Percentiles rank a stretch among this genome's conserved stretches.
Conservation (phyloP, 2,329 filamentous ascomycete genomes). For the Stachybotrys chartarum region DNA sequence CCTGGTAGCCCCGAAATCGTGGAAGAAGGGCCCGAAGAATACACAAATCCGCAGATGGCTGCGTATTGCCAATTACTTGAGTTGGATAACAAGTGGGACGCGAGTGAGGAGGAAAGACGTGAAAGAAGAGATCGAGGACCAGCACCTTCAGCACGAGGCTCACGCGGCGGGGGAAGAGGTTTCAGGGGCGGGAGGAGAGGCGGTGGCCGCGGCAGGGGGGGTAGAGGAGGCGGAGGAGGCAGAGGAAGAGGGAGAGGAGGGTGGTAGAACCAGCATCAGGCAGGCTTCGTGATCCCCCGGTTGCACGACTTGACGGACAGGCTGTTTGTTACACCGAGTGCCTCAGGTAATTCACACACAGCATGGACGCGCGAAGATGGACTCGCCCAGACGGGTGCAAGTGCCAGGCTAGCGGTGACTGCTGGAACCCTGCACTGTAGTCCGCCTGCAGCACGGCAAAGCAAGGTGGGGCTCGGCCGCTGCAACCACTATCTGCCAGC, state of each 20-base stretch:
- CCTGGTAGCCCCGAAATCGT: conserved; percentile 48
- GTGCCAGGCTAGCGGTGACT: no score
- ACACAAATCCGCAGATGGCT: conserved; percentile 81
- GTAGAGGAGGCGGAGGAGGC: conserved; percentile 26
- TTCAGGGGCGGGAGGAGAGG: conserved; percentile 24
- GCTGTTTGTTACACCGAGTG: no score
- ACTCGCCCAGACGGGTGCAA: no score
- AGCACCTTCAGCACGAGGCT: conserved; percentile 21
- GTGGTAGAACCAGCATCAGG: no score
- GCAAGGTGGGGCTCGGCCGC: not conserved
- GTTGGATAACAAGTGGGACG: conserved; percentile 69
- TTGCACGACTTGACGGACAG: no score
- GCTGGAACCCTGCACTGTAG: no score
- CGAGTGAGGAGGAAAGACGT: conserved; percentile 62
- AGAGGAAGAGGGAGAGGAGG: conserved; percentile 24
- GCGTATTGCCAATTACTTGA: conserved; percentile 72
- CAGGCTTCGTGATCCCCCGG: no score
- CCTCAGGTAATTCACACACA: no score
- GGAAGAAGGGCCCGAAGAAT: conserved; percentile 64
- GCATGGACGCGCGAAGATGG: no score
- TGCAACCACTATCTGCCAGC: not conserved
- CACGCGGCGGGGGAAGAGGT: conserved; percentile 18
- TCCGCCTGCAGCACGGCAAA: no score
- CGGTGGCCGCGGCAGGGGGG: conserved; percentile 27
- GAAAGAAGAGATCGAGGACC: conserved; percentile 53